phyloP scores from a whole-genome alignment of 2,329 filamentous ascomycete genomes.

The Coleophoma cylindrospora region DNA sequence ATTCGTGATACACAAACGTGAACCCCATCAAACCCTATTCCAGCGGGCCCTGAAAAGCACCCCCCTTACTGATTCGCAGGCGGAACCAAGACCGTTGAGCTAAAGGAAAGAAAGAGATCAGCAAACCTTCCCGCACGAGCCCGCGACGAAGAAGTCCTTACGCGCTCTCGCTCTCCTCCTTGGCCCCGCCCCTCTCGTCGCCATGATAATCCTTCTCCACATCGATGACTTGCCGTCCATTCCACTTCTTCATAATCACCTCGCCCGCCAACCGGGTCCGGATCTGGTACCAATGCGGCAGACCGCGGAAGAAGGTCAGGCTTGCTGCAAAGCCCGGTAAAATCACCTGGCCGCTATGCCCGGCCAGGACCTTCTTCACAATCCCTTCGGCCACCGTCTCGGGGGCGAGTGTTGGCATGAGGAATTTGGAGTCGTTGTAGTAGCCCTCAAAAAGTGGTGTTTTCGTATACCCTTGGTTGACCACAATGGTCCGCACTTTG shows the following conservation, averaged over 20 bases:
- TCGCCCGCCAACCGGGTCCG: slow-evolving; percentile 36
- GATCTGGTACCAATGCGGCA: slow-evolving; percentile 61
- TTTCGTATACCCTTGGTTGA: slow-evolving; percentile 59
- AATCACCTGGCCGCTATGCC: slow-evolving; percentile 51
- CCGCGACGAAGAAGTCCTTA: slow-evolving; percentile 9
- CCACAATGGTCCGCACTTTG: slow-evolving; percentile 59
- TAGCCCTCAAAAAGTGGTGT: slow-evolving; percentile 57
- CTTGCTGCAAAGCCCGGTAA: slow-evolving; percentile 40
- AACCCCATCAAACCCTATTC: too few relatives aligned
- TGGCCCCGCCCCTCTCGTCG: slow-evolving; percentile 10
- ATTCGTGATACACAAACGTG: too few relatives aligned
- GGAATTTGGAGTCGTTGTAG: slow-evolving; percentile 41
- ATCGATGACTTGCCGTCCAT: slow-evolving; percentile 26
- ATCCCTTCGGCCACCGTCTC: slow-evolving; percentile 62
- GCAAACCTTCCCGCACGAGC: neutral
- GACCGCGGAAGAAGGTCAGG: slow-evolving; percentile 39
- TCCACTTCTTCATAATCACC: slow-evolving; percentile 22
- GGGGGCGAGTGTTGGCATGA: slow-evolving; percentile 49
- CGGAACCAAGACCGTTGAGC: slow-evolving; percentile 19
- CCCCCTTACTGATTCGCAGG: slow-evolving; percentile 5
- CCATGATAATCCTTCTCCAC: slow-evolving; percentile 18
- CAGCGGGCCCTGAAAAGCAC: too few relatives aligned
- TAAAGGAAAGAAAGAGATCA: neutral
- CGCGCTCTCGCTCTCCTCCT: slow-evolving; percentile 17
- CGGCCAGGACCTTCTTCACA: slow-evolving; percentile 52